Conservation (phyloP, 176 grass and related monocot genomes). For the Cenchrus purpureus region DNA sequence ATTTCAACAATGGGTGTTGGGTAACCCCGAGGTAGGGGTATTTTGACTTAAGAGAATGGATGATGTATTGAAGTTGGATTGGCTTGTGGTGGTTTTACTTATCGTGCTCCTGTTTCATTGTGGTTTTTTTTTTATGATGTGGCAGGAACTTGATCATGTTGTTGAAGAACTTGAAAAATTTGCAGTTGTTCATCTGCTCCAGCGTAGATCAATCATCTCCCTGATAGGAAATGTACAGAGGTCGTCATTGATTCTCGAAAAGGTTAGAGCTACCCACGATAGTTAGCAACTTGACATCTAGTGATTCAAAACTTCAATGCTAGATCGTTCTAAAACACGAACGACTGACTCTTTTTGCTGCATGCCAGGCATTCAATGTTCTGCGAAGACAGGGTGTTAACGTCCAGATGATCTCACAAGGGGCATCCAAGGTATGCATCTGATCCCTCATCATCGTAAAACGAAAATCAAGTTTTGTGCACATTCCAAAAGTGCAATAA, state of each 20-base stretch:
- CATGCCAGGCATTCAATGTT: conserved; percentile 76
- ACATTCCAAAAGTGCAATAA: not conserved
- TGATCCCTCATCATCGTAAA: not conserved
- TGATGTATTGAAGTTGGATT: not conserved
- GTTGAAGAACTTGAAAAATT: conserved; percentile 89
- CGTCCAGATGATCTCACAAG: conserved; percentile 99
- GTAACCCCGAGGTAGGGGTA: not conserved
- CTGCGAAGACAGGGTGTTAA: conserved; percentile 80
- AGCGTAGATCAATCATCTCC: conserved; percentile 86
- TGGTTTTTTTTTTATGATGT: conserved; percentile 15
- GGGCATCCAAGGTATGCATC: conserved; percentile 82
- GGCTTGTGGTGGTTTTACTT: not conserved
- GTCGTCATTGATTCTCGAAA: conserved; percentile 90
- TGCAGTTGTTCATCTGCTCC: conserved; percentile 83
- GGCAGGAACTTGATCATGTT: conserved; percentile 84
- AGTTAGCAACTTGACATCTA: not conserved
- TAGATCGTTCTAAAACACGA: not conserved
- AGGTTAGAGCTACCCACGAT: conserved; percentile 47
- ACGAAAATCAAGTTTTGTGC: not conserved
- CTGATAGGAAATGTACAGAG: conserved; percentile 88
- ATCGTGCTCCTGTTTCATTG: conserved; percentile 8
- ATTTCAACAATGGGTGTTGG: not conserved
- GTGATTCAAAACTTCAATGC: not conserved
- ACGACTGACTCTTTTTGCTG: conserved; percentile 10
- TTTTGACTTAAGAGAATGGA: not conserved